These are phyloP conservation scores for Phaseolus coccineus DNA, from an alignment of 331 rosid species.

Conservation along the genomic window DNA sequence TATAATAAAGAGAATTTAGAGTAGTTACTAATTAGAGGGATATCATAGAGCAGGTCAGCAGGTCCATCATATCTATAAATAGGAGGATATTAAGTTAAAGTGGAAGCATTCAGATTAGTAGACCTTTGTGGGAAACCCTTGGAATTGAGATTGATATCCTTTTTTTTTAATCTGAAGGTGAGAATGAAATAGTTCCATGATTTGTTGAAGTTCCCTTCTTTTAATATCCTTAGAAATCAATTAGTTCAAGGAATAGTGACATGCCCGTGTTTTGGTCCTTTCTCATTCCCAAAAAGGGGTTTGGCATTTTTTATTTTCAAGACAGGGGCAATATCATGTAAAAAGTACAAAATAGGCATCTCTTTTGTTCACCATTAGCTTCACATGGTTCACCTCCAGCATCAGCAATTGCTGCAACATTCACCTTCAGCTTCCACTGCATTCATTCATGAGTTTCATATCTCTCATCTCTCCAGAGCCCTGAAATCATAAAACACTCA, in stretches of 20 bases:
- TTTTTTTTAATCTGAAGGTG: not conserved
- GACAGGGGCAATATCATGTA: not conserved
- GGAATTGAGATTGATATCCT: too few relatives aligned
- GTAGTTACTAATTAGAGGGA: too few relatives aligned
- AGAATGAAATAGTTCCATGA: not conserved
- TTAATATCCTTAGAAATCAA: not conserved
- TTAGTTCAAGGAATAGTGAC: not conserved
- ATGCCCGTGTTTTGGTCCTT: not conserved
- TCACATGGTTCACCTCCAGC: too few relatives aligned
- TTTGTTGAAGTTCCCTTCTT: not conserved
- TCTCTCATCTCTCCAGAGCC: not conserved
- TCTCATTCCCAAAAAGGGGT: not conserved
- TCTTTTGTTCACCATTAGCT: not conserved
- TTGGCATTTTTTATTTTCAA: not conserved
- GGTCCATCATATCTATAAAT: too few relatives aligned
- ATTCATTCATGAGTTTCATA: not conserved
- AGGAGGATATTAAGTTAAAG: too few relatives aligned
- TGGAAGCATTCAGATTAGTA: too few relatives aligned
- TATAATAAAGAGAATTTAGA: too few relatives aligned
- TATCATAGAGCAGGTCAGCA: too few relatives aligned
- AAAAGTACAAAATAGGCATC: not conserved
- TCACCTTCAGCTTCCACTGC: not conserved
- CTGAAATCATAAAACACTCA: not conserved
- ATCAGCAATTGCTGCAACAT: not conserved
- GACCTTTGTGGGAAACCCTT: too few relatives aligned